A percentile compares a stretch with the other conserved stretches of the same genome.
phyloP scores from a whole-genome alignment of 495 filamentous ascomycete species.

The Cercophora newfieldiana region DNA sequence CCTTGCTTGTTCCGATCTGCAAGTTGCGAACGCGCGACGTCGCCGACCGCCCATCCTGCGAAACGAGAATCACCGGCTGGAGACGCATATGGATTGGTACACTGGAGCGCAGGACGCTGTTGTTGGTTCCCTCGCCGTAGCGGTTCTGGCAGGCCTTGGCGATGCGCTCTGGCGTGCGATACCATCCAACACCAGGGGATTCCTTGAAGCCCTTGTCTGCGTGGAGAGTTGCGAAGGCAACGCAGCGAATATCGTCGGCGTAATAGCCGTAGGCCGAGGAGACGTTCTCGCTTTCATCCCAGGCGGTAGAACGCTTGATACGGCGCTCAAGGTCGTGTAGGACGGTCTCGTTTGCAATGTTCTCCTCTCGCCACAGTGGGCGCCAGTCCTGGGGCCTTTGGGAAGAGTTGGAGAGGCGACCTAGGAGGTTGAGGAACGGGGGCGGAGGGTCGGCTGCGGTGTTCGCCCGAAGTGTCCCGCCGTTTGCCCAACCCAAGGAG shows the following conservation, averaged over 20 bases:
- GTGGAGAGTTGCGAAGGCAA: constrained; percentile 18
- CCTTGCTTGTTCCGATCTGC: constrained; percentile 15
- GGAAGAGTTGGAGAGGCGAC: neutral
- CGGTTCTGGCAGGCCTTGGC: constrained; percentile 11
- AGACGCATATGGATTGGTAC: constrained; percentile 22
- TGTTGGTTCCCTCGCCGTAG: constrained; percentile 16
- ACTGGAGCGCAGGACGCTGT: constrained; percentile 2
- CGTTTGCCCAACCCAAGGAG: constrained; percentile 18
- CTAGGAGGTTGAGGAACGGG: constrained; percentile 6
- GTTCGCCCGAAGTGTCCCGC: constrained; percentile 12
- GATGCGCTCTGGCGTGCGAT: constrained; percentile 18
- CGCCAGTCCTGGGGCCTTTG: neutral
- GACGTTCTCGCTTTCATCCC: constrained; percentile 23
- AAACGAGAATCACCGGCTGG: constrained; percentile 25
- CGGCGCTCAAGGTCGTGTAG: constrained; percentile 22
- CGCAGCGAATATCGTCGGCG: constrained; percentile 24
- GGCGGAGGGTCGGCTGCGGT: neutral
- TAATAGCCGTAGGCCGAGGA: constrained; percentile 26
- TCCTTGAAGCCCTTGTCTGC: constrained; percentile 19
- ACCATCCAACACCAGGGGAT: constrained; percentile 25
- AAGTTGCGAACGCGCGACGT: constrained; percentile 18
- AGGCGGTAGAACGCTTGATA: constrained; percentile 20
- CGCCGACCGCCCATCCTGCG: constrained; percentile 19
- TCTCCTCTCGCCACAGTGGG: neutral
- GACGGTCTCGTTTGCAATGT: neutral